Evolutionary conservation across 805 yeast genomes (phyloP).

Genomic region (Sungouiella blattae): DNA sequence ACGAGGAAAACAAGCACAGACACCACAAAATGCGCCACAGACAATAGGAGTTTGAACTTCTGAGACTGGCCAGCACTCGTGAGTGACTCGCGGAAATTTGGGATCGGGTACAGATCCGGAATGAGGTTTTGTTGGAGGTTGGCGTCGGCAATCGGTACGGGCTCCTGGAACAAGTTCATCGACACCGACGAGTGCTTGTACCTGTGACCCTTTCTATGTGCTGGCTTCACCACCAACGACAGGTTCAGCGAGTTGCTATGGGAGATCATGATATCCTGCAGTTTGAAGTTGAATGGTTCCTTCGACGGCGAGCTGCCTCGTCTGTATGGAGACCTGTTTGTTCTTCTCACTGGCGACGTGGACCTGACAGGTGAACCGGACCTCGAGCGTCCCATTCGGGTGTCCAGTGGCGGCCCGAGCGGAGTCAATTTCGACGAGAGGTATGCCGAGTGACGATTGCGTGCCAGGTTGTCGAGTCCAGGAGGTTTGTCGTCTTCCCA

Average conservation of each 20-base stretch:
- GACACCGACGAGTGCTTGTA: conserved; percentile 96
- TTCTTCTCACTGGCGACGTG: conserved; percentile 25
- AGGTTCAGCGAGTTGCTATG: conserved; percentile 5
- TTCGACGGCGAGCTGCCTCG: conserved; percentile 14
- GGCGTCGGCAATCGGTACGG: conserved; percentile 45
- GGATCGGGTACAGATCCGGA: conserved; percentile 69
- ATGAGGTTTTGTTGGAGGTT: conserved; percentile 58
- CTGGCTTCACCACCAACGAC: conserved; percentile 40
- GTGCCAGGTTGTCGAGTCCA: conserved; percentile 15
- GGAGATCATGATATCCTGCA: conserved; percentile 41
- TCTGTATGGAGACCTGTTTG: conserved; percentile 11
- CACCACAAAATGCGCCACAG: conserved; percentile 50
- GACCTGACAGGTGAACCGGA: conserved; percentile 25
- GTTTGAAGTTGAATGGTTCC: conserved; percentile 64
- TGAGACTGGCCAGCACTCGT: conserved; percentile 59
- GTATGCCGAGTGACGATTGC: conserved; percentile 20
- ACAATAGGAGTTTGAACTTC: conserved; percentile 55
- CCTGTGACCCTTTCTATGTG: conserved; percentile 88
- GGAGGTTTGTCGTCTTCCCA: conserved; percentile 22
- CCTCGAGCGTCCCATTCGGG: too few relatives aligned
- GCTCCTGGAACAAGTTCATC: conserved; percentile 93
- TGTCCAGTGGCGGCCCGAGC: too few relatives aligned
- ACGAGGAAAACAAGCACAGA: conserved; percentile 55
- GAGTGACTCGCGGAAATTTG: conserved; percentile 60
- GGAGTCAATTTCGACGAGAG: conserved; percentile 12